Conservation (phyloP, 2,329 filamentous ascomycete genomes). For the Penicillium brasilianum region DNA sequence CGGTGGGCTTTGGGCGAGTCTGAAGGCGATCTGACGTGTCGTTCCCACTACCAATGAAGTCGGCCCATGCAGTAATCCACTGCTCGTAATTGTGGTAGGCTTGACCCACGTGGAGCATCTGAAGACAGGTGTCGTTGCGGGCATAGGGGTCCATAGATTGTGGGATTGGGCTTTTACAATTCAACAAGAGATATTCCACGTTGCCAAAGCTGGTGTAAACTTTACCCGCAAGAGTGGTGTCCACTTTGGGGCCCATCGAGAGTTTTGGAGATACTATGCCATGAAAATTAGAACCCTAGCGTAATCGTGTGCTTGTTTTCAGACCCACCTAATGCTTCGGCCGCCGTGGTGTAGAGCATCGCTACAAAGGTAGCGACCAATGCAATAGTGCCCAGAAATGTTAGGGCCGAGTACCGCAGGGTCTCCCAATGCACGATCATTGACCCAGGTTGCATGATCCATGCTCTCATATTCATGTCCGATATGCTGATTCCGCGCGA, state of each 20-base stretch:
- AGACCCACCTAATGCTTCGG: conserved; percentile 65
- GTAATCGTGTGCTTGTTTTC: neutral
- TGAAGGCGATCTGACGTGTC: conserved; percentile 48
- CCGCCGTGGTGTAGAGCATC: conserved; percentile 77
- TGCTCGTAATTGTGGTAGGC: conserved; percentile 70
- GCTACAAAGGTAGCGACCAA: conserved; percentile 68
- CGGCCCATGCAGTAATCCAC: conserved; percentile 64
- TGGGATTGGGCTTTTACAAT: conserved; percentile 67
- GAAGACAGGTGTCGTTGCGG: conserved; percentile 64
- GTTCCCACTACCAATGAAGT: conserved; percentile 52
- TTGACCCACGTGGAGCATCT: conserved; percentile 72
- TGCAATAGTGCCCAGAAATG: conserved; percentile 67
- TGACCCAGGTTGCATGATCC: conserved; percentile 75
- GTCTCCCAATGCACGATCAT: conserved; percentile 72
- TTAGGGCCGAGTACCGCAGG: conserved; percentile 66
- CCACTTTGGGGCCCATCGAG: conserved; percentile 60
- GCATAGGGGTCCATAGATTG: conserved; percentile 45
- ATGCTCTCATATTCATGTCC: conserved; percentile 77
- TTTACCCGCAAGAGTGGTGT: conserved; percentile 57
- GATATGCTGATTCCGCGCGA: conserved; percentile 72
- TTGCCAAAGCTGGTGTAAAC: conserved; percentile 70
- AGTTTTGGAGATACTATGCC: conserved; percentile 69
- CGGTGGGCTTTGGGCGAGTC: conserved; percentile 64
- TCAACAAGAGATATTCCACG: conserved; percentile 56
- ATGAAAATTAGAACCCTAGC: neutral